Conservation (phyloP, 2,329 filamentous ascomycete species). For the Lachnellula cervina region DNA sequence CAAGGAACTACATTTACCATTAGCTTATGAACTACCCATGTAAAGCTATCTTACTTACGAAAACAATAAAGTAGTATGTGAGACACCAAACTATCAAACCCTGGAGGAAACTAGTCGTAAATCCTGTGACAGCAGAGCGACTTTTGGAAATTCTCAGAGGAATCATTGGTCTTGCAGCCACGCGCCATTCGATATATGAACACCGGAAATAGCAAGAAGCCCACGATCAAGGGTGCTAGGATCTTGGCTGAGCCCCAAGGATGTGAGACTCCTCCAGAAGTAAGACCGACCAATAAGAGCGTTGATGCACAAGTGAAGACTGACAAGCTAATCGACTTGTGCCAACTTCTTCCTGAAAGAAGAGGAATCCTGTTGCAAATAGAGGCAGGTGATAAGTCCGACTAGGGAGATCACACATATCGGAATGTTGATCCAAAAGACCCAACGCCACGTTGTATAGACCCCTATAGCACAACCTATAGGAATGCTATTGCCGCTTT, state of each 20-base stretch:
- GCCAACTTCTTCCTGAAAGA: background rate
- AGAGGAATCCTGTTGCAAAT: background rate
- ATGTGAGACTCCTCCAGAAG: background rate
- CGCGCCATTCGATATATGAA: background rate
- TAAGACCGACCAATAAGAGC: background rate
- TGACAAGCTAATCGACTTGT: background rate
- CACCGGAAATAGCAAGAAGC: background rate
- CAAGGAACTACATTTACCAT: constrained; percentile 1
- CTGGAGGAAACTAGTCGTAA: background rate
- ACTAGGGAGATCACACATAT: background rate
- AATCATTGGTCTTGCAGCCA: background rate
- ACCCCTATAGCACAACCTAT: constrained; percentile 1
- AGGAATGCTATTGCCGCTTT: background rate
- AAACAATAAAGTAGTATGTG: background rate
- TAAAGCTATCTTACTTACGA: too few relatives aligned
- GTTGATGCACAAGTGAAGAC: background rate
- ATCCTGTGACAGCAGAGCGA: background rate
- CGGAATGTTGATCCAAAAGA: background rate
- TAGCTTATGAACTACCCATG: too few relatives aligned
- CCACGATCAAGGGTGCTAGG: background rate
- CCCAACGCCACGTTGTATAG: constrained; percentile 1
- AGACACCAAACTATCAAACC: background rate
- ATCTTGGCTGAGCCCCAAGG: background rate
- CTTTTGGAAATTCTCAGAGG: background rate
- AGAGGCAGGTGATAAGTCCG: background rate